Percentiles rank a stretch among this genome's conserved stretches.
These are phyloP conservation scores for Talaromyces wortmannii DNA, from an alignment of 495 filamentous ascomycete species.

Conservation along the genomic window DNA sequence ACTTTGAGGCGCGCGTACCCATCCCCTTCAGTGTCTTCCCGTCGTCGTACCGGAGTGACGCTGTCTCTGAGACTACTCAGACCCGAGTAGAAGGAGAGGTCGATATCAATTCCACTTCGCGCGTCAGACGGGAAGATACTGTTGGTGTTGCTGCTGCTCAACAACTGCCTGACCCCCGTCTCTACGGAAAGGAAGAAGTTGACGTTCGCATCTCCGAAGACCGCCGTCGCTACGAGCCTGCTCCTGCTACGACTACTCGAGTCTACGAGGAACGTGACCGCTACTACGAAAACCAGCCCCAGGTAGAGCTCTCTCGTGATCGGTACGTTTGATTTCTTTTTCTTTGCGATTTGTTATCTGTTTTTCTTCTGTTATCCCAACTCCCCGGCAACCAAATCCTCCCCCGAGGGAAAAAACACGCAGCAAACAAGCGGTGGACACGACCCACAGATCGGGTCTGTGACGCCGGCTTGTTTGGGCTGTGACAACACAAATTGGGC, in stretches of 20 bases:
- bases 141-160: slow-evolving; percentile 61
- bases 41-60: slow-evolving; percentile 92
- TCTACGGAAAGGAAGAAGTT: slow-evolving; percentile 76
- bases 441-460: background rate
- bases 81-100: slow-evolving; percentile 84
- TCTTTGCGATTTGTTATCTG: slow-evolving; percentile 4
- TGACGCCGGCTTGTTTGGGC: too few species aligned
- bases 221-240: slow-evolving; percentile 44
- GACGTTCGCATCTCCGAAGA: slow-evolving; percentile 62
- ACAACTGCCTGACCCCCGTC: slow-evolving; percentile 58
- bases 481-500: too few species aligned
- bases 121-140: slow-evolving; percentile 94
- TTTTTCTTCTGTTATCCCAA: slow-evolving; percentile 10
- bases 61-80: slow-evolving; percentile 71
- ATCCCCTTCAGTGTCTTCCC: slow-evolving; percentile 99
- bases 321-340: slow-evolving; percentile 28
- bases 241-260: slow-evolving; percentile 43
- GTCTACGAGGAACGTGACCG: slow-evolving; percentile 44
- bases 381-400: slow-evolving; percentile 16
- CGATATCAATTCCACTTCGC: slow-evolving; percentile 67
- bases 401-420: slow-evolving; percentile 1
- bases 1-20: slow-evolving; percentile 99
- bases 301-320: slow-evolving; percentile 51
- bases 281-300: slow-evolving; percentile 25
- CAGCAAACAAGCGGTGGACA: slow-evolving; percentile 3